Conservation (phyloP, 331 rosid genomes). For the Telfairia occidentalis region DNA sequence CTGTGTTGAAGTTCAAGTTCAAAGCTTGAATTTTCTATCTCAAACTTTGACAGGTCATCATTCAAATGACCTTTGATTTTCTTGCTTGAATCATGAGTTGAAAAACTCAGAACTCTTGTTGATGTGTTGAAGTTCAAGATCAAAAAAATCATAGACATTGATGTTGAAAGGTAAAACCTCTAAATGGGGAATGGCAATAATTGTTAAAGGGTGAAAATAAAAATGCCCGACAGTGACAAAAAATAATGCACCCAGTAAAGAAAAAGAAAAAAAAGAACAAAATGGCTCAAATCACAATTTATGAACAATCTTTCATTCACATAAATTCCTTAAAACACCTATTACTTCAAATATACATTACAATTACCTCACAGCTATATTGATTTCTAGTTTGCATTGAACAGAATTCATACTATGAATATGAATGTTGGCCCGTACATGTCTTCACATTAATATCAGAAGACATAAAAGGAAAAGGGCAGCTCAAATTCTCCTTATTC, state of each 20-base stretch:
- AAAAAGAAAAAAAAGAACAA: too few species aligned
- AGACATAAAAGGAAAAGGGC: constrained; percentile 9
- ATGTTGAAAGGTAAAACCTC: background rate
- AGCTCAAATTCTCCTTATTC: constrained; percentile 3
- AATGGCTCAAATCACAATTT: background rate
- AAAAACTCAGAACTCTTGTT: background rate
- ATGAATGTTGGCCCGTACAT: background rate
- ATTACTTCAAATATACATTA: background rate
- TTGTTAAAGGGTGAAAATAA: background rate
- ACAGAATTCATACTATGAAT: background rate
- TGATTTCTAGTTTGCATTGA: constrained; percentile 4
- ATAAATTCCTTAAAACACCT: background rate
- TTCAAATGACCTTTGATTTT: background rate
- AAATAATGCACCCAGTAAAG: too few species aligned
- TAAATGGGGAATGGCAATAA: background rate
- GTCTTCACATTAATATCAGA: constrained; percentile 13
- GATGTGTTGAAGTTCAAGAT: background rate
- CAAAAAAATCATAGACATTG: background rate
- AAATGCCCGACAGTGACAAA: background rate
- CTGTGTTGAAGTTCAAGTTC: too few species aligned
- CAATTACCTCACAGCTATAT: constrained; percentile 1
- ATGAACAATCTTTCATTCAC: constrained; percentile 4
- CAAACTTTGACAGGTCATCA: background rate
- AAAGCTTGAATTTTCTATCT: background rate
- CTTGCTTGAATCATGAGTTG: background rate